A percentile compares a stretch with the other conserved stretches of the same genome.
These are phyloP conservation scores for Tribonema minus DNA, from an alignment of 108 stramenopile species.

Conservation along the genomic window DNA sequence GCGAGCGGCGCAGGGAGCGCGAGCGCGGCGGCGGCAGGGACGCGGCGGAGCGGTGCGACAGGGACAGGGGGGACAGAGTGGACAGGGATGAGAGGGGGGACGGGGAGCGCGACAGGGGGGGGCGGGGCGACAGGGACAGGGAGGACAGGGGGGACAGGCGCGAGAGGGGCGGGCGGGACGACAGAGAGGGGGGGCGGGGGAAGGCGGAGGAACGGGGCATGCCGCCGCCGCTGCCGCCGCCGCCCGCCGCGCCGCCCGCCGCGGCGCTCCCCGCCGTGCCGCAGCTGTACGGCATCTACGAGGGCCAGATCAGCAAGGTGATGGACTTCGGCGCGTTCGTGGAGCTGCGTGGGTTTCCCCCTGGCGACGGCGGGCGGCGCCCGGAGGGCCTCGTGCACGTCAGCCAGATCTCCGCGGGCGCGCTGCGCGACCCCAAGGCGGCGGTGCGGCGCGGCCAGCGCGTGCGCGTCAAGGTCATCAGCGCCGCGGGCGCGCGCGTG, in stretches of 20 bases:
- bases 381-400: slow-evolving; percentile 82
- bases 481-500: slow-evolving; percentile 6
- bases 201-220: not conserved
- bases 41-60: not conserved
- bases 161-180: not conserved
- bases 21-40: not conserved
- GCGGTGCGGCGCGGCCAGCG: slow-evolving; percentile 67
- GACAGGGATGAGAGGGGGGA: not conserved
- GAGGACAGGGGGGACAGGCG: slow-evolving; percentile 6
- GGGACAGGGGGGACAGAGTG: not conserved
- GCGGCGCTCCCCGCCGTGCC: slow-evolving; percentile 22
- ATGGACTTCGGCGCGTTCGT: slow-evolving; percentile 88
- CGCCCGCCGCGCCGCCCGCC: not conserved
- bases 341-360: slow-evolving; percentile 53
- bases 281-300: slow-evolving; percentile 72
- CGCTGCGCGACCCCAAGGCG: slow-evolving; percentile 37
- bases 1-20: not conserved
- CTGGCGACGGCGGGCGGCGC: slow-evolving; percentile 3
- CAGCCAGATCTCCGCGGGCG: slow-evolving; percentile 64
- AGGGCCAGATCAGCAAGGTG: slow-evolving; percentile 69
- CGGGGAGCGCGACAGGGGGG: not conserved
- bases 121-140: not conserved
- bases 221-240: too few species aligned
- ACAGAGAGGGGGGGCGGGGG: not conserved
- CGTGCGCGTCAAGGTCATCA: slow-evolving; percentile 83